Percentiles rank a stretch among this genome's conserved stretches.
Conservation (phyloP, 2,329 filamentous ascomycete genomes). For the Penicillium sp. region DNA sequence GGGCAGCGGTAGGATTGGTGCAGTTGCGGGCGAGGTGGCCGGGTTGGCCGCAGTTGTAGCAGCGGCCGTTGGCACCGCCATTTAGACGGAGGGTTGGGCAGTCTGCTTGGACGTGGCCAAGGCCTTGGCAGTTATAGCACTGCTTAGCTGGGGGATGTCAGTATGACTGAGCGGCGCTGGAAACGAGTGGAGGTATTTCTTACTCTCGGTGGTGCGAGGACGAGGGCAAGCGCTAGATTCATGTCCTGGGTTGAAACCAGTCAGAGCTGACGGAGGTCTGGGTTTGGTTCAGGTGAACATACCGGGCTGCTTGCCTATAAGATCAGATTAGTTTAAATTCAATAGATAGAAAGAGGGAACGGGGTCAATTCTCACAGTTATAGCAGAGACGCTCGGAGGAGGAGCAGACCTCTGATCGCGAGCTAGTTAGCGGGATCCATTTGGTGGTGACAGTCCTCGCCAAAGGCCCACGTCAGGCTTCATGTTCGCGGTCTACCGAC, state of each 20-base stretch:
- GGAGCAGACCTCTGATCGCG: conserved; percentile 92
- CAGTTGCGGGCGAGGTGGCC: conserved; percentile 93
- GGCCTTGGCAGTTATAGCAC: conserved; percentile 99
- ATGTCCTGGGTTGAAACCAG: conserved; percentile 64
- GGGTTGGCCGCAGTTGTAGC: conserved; percentile 94
- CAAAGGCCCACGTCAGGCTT: neutral
- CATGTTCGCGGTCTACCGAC: neutral
- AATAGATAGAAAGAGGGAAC: conserved; percentile 13
- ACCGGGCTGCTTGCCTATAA: conserved; percentile 53
- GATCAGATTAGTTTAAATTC: neutral
- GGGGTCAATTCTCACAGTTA: conserved; percentile 92
- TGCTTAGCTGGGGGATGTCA: conserved; percentile 73
- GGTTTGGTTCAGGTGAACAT: conserved; percentile 28
- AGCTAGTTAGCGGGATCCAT: conserved; percentile 11
- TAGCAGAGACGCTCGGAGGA: conserved; percentile 98
- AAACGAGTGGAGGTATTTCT: conserved; percentile 32
- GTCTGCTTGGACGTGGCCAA: conserved; percentile 97
- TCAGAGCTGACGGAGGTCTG: conserved; percentile 13
- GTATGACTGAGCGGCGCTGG: conserved; percentile 14
- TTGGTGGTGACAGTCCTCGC: neutral
- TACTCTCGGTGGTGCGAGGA: conserved; percentile 91
- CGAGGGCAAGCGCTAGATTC: conserved; percentile 98
- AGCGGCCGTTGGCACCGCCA: conserved; percentile 78
- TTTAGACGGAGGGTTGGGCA: conserved; percentile 95
- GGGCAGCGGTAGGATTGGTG: conserved; percentile 43